Evolutionary conservation across 768 basidiomycete species (phyloP).

Genomic region (Boletus subcaerulescens): DNA sequence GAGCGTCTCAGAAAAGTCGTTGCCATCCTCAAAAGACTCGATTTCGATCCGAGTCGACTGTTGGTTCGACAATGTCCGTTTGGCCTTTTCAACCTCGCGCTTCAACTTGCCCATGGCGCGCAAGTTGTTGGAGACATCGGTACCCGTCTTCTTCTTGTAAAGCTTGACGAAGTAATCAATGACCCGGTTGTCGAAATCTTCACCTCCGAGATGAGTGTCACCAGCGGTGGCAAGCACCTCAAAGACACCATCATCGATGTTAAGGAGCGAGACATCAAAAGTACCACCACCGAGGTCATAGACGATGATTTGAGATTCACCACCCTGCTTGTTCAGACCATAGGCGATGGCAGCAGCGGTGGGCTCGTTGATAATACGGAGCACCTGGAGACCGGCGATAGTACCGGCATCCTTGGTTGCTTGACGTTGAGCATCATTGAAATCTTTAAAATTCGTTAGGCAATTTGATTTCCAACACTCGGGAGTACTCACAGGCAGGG

Average conservation of each 20-base stretch:
- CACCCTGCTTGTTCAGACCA: constrained; percentile 94
- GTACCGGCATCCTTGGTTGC: constrained; percentile 98
- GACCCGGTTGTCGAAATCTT: constrained; percentile 93
- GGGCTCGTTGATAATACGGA: constrained; percentile 98
- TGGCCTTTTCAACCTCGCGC: constrained; percentile 92
- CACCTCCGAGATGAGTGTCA: constrained; percentile 93
- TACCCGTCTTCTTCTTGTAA: constrained; percentile 50
- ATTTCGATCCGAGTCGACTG: constrained; percentile 92
- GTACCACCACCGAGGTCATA: constrained; percentile 80
- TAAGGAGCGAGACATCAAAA: constrained; percentile 96
- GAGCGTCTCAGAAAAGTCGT: constrained; percentile 95
- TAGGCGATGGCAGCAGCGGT: constrained; percentile 98
- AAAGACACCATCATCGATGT: constrained; percentile 91
- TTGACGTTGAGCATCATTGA: constrained; percentile 99
- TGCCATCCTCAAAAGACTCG: constrained; percentile 92
- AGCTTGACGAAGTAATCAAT: constrained; percentile 86
- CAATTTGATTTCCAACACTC: neutral
- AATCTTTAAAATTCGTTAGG: constrained; percentile 59
- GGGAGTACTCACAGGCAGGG: constrained; percentile 71
- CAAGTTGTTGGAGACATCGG: constrained; percentile 45
- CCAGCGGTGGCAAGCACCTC: constrained; percentile 89
- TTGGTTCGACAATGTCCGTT: constrained; percentile 89
- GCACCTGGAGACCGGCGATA: constrained; percentile 90
- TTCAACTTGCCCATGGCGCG: constrained; percentile 89
- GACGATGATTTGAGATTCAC: constrained; percentile 94